Conservation (phyloP, 352 stramenopile species). For the Aphanomyces invadans region DNA sequence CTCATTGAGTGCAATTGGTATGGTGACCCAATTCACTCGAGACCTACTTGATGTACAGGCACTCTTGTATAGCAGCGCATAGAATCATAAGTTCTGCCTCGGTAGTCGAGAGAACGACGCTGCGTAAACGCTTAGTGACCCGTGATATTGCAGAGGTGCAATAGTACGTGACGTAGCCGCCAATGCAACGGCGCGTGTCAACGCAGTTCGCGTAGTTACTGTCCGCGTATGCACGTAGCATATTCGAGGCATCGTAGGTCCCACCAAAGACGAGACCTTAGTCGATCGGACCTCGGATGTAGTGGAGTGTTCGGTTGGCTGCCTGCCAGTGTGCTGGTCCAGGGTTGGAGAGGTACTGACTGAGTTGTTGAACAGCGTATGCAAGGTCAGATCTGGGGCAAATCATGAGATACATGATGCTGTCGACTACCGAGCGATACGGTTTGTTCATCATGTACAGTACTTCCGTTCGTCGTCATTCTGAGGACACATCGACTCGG, state of each 20-base stretch:
- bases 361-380: constrained; percentile 24
- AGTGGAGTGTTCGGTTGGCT: constrained; percentile 21
- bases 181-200: constrained; percentile 10
- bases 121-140: constrained; percentile 27
- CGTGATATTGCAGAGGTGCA: constrained; percentile 26
- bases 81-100: constrained; percentile 16
- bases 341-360: constrained; percentile 26
- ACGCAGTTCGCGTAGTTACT: constrained; percentile 28
- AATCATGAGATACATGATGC: constrained; percentile 27
- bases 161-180: constrained; percentile 24
- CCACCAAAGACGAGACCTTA: constrained; percentile 22
- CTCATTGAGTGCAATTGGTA: constrained; percentile 27
- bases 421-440: constrained; percentile 8
- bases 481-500: constrained; percentile 5
- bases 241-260: neutral
- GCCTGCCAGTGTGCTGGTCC: constrained; percentile 23
- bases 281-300: constrained; percentile 22
- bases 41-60: constrained; percentile 19
- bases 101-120: constrained; percentile 27
- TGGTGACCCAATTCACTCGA: constrained; percentile 9
- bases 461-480: neutral
- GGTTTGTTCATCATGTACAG: constrained; percentile 1
- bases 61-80: constrained; percentile 22
- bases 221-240: constrained; percentile 16
- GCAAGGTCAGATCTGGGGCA: constrained; percentile 7